Conservation (phyloP, 163 green algal species). For the Botryococcus braunii region DNA sequence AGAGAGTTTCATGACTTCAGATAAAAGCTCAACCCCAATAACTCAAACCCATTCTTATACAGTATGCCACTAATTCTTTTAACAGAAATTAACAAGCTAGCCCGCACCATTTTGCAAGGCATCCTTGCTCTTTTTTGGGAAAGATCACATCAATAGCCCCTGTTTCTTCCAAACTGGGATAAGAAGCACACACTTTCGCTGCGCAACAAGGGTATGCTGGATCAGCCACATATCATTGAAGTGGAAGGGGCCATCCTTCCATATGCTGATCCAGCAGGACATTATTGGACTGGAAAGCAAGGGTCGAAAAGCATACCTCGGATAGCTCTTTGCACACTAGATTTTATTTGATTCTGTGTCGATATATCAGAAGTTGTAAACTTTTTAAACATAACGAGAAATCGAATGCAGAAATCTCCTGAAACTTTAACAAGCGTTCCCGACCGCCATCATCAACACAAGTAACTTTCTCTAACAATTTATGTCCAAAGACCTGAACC, state of each 20-base stretch:
- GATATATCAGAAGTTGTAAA: constrained; percentile 24
- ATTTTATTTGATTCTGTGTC: constrained; percentile 86
- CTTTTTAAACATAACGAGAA: constrained; percentile 38
- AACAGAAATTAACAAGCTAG: neutral
- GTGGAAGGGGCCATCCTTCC: neutral
- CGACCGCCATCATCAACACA: too few relatives aligned
- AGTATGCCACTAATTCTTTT: neutral
- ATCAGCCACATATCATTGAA: neutral
- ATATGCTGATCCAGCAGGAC: neutral
- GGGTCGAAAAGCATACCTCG: constrained; percentile 47
- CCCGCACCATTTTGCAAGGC: constrained; percentile 78
- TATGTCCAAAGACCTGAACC: too few relatives aligned
- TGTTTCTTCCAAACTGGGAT: constrained; percentile 75
- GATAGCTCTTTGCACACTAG: constrained; percentile 83
- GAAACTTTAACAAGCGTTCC: too few relatives aligned
- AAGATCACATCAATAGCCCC: constrained; percentile 85
- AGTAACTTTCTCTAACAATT: too few relatives aligned
- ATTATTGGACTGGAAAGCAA: neutral
- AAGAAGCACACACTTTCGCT: constrained; percentile 75
- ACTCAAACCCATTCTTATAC: neutral
- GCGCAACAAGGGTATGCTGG: constrained; percentile 9
- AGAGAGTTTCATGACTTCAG: neutral
- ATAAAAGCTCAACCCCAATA: neutral
- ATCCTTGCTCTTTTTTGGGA: constrained; percentile 88
- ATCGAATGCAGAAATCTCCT: too few relatives aligned